Evolutionary conservation across 129 eudicot genomes (phyloP).

Genomic region (Scalesia atractyloides): DNA sequence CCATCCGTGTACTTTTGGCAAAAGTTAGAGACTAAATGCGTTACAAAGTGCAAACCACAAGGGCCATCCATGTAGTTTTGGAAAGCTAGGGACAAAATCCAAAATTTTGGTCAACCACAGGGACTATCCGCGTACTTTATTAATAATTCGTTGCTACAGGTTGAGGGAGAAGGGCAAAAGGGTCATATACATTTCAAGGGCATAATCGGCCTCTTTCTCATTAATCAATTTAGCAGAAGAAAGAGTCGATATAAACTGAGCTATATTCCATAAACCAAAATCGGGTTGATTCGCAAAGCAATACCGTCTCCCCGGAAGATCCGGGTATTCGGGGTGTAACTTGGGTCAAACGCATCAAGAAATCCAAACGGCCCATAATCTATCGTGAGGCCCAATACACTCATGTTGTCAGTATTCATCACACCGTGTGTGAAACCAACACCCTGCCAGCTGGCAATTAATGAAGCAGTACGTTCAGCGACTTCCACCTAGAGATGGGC

Average conservation of each 20-base stretch:
- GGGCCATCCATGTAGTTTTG: too few species aligned
- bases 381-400: slow-evolving; percentile 91
- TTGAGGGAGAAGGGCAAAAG: neutral
- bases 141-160: too few species aligned
- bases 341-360: slow-evolving; percentile 98
- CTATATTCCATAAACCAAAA: slow-evolving; percentile 91
- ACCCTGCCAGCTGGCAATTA: slow-evolving; percentile 97
- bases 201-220: slow-evolving; percentile 81
- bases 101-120: too few species aligned
- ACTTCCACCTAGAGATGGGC: too few species aligned
- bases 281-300: slow-evolving; percentile 98
- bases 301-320: slow-evolving; percentile 95
- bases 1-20: too few species aligned
- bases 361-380: slow-evolving; percentile 99
- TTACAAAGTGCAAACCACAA: too few species aligned
- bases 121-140: neutral
- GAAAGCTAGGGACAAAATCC: too few species aligned
- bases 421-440: slow-evolving; percentile 99
- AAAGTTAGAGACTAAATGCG: too few species aligned
- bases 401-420: slow-evolving; percentile 97
- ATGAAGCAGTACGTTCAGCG: slow-evolving; percentile 87
- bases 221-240: slow-evolving; percentile 68
- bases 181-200: slow-evolving; percentile 78
- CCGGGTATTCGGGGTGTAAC: slow-evolving; percentile 93
- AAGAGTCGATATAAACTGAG: slow-evolving; percentile 76